Base-by-base conservation (phyloP, 306 rosid species). In the Sophora flavescens region DNA sequence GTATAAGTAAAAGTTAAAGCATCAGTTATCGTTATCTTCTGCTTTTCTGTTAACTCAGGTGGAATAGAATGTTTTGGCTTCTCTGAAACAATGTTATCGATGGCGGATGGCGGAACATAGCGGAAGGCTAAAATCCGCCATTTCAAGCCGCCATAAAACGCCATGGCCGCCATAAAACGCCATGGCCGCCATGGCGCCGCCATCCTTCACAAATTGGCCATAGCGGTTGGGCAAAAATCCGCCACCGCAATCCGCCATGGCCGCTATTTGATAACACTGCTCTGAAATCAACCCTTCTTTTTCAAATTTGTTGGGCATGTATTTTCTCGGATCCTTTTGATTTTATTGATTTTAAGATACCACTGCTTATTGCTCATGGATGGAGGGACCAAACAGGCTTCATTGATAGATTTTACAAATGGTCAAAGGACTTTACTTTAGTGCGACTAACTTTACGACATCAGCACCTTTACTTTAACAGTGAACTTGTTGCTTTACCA, bases 271-370 rank as follows among this genome's bases (percentile, higher is more conserved):
- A n/a, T n/a, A n/a, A n/a, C n/a, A n/a, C n/a, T n/a, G n/a, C n/a
- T n/a, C n/a, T n/a, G 67, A 57, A 52, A 38, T 48, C 39, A 36
- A 18, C 16, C 16, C 6, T 52, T 38, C 33, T 32, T 45, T 70
- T 33, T 26, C 44, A 47, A 54, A 47, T 60, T 68, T 63, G 48
- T 63, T 63, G 30, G 15, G 47, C 30, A 63, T 15, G 68, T n/a
- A 12, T 63, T 63, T 38, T 64, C 13, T 33, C 68, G 32, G 8
- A 44, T 63, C 60, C 16, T 47, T 71, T 45, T 77, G n/a, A 8
- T 77, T 71, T 64, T 66, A 30, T 22, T 1, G 22, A 64, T 64
- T 70, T 70, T 72, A 10, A 17, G 74, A 56, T 51, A 42, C 26
- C 17, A 15, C 47, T 9, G 28, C 12, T 47, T 72, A 30, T 68